A percentile compares a stretch with the other conserved stretches of the same genome.
Evolutionary conservation across 2,329 filamentous ascomycete species (phyloP).

Genomic region (Harringtonia lauricola): DNA sequence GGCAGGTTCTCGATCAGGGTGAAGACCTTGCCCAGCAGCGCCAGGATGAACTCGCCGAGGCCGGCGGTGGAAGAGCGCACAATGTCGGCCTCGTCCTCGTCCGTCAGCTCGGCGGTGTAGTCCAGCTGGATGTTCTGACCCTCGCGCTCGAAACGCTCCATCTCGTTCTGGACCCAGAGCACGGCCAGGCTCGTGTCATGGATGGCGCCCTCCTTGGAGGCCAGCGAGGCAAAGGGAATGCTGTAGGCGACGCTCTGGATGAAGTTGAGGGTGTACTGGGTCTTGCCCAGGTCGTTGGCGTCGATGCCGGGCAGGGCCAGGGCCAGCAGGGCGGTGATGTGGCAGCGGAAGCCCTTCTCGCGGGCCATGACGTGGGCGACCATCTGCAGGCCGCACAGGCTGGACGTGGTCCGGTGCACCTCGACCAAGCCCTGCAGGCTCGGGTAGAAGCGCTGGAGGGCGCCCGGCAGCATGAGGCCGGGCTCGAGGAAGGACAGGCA

Average conservation of each 20-base stretch:
- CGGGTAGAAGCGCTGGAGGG: conserved; percentile 90
- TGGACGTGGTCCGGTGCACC: conserved; percentile 91
- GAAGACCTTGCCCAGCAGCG: conserved; percentile 88
- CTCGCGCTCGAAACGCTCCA: conserved; percentile 85
- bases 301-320: conserved; percentile 91
- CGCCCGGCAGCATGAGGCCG: conserved; percentile 81
- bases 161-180: conserved; percentile 88
- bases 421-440: conserved; percentile 94
- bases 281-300: conserved; percentile 95
- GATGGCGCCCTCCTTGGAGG: conserved; percentile 53
- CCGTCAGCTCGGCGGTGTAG: conserved; percentile 70
- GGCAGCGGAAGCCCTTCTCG: conserved; percentile 92
- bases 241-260: conserved; percentile 95
- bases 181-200: conserved; percentile 70
- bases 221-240: conserved; percentile 80
- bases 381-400: conserved; percentile 82
- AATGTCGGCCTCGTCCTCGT: conserved; percentile 79
- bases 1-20: conserved; percentile 91
- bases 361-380: conserved; percentile 83
- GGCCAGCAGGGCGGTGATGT: conserved; percentile 88
- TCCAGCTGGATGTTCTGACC: conserved; percentile 78
- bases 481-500: conserved; percentile 85
- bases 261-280: conserved; percentile 84
- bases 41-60: conserved; percentile 84
- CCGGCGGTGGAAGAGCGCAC: conserved; percentile 88